phyloP scores from a whole-genome alignment of 768 basidiomycete genomes.

The Tylopilus plumbeoviolaceoides region DNA sequence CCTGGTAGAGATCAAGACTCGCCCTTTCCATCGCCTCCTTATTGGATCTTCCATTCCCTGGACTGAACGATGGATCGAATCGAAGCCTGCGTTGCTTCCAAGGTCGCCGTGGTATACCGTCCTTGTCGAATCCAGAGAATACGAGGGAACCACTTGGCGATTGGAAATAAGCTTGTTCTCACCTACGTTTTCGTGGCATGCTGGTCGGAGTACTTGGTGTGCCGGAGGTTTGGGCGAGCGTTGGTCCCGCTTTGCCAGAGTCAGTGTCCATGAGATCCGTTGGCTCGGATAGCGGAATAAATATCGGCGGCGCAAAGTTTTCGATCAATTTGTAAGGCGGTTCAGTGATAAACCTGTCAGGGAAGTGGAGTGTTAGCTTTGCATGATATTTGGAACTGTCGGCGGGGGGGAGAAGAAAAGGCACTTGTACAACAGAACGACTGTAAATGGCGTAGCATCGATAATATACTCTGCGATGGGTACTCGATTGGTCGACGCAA shows the following conservation, averaged over 20 bases:
- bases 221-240: no score
- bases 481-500: slow-evolving; percentile 24
- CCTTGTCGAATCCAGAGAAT: slow-evolving; percentile 30
- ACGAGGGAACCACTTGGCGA: slow-evolving; percentile 28
- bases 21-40: no score
- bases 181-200: slow-evolving; percentile 27
- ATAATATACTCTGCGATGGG: no score
- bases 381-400: not conserved
- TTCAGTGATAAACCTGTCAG: no score
- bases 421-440: not conserved
- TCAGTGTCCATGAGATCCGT: no score
- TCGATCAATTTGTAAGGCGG: no score
- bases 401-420: not conserved
- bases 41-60: slow-evolving; percentile 1
- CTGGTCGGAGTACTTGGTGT: no score
- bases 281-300: no score
- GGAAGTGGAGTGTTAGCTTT: no score
- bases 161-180: slow-evolving; percentile 27
- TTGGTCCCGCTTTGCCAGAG: no score
- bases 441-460: slow-evolving; percentile 29
- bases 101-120: slow-evolving; percentile 29
- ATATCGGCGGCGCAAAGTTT: no score
- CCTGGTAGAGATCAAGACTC: not conserved
- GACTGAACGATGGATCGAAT: slow-evolving; percentile 23
- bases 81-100: slow-evolving; percentile 27